phyloP scores from a whole-genome alignment of 176 grass and related monocot species.

The Hordeum marinum region DNA sequence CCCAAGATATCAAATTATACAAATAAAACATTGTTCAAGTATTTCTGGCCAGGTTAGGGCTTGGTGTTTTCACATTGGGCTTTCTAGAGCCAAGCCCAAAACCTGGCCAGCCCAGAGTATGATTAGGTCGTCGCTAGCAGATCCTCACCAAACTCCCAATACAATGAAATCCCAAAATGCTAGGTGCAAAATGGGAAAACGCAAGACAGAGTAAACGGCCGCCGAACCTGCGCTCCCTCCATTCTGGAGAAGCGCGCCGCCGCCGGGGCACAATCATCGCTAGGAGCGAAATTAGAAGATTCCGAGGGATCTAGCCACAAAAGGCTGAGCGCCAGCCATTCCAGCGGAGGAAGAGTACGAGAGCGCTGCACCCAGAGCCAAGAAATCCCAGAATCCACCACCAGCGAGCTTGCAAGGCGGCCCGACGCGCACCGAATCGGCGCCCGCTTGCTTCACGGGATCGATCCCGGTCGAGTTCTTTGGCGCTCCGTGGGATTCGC shows the following conservation, averaged over 20 bases:
- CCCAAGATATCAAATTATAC: neutral
- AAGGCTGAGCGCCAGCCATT: neutral
- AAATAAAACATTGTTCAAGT: neutral
- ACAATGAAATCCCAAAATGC: neutral
- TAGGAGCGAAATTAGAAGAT: conserved; percentile 17
- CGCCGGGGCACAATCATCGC: too few species aligned
- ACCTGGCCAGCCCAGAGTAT: too few species aligned
- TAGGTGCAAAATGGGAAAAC: neutral
- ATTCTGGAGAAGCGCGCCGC: neutral
- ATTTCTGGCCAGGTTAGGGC: neutral
- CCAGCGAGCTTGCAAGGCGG: neutral
- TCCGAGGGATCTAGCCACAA: conserved; percentile 13
- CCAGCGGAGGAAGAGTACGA: neutral
- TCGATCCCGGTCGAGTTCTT: neutral
- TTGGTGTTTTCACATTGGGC: neutral
- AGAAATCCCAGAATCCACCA: neutral
- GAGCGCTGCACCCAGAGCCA: neutral
- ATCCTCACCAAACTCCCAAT: too few species aligned
- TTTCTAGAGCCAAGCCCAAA: neutral
- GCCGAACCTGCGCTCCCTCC: neutral
- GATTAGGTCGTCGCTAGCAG: too few species aligned
- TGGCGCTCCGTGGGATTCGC: neutral
- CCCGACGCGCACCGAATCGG: neutral
- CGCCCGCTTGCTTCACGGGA: neutral
- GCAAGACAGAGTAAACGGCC: neutral